Evolutionary conservation across 306 rosid genomes (phyloP).

Genomic region (Pterocarpus santalinus): DNA sequence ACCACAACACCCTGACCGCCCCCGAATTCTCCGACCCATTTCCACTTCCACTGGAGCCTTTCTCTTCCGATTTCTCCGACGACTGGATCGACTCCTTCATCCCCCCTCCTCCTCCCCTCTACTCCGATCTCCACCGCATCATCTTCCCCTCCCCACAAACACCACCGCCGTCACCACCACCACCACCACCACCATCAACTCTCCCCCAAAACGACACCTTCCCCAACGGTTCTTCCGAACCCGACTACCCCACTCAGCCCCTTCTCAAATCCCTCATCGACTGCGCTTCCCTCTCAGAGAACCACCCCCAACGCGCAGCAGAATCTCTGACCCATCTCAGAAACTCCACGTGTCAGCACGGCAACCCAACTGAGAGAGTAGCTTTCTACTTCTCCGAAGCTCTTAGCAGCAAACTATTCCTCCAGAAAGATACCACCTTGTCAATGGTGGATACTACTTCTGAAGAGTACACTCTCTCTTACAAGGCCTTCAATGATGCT

Average conservation of each 20-base stretch:
- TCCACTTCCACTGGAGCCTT: constrained; percentile 71
- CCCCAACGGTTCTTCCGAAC: no score
- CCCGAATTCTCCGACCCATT: constrained; percentile 79
- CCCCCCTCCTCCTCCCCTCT: no score
- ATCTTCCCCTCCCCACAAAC: no score
- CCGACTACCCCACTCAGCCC: no score
- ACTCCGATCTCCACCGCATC: no score
- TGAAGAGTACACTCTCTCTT: constrained; percentile 76
- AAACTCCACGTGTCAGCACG: constrained; percentile 72
- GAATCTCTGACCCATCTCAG: constrained; percentile 62
- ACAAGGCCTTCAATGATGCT: constrained; percentile 90
- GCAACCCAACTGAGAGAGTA: constrained; percentile 82
- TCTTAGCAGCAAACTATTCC: constrained; percentile 53
- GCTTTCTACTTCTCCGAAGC: constrained; percentile 77
- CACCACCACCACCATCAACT: no score
- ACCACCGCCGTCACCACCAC: constrained; percentile 50
- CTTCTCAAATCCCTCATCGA: no score
- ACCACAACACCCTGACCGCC: constrained; percentile 1
- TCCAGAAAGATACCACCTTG: constrained; percentile 31
- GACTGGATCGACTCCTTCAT: constrained; percentile 87
- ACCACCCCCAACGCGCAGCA: constrained; percentile 55
- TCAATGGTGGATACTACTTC: constrained; percentile 42
- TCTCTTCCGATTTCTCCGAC: constrained; percentile 69
- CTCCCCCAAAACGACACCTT: no score
- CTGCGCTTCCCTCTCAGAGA: no score